phyloP scores from a whole-genome alignment of 106 monocot species.

The Phalaenopsis aphrodite region DNA sequence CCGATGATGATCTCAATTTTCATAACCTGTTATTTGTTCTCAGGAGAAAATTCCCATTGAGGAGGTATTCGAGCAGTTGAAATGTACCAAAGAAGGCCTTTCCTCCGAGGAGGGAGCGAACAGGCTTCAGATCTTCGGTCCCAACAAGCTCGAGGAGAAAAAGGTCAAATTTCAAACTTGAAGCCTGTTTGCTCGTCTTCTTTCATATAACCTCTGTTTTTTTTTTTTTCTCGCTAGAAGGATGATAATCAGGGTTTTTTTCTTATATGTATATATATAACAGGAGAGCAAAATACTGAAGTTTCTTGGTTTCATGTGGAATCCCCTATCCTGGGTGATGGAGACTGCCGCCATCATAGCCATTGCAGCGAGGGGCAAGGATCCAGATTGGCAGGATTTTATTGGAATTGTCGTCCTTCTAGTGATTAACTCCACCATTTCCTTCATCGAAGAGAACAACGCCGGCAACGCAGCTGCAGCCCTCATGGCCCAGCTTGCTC shows the following conservation, averaged over 20 bases:
- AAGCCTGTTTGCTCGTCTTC: not conserved
- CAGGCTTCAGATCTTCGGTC: slow-evolving; percentile 80
- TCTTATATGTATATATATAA: not conserved
- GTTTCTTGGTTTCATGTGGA: slow-evolving; percentile 99
- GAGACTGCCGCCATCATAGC: slow-evolving; percentile 99
- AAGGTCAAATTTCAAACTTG: slow-evolving; percentile 25
- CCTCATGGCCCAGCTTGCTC: slow-evolving; percentile 92
- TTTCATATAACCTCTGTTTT: too few relatives aligned
- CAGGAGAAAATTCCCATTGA: slow-evolving; percentile 88
- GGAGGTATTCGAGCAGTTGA: slow-evolving; percentile 92
- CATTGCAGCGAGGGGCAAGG: slow-evolving; percentile 69
- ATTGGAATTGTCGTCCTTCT: slow-evolving; percentile 86
- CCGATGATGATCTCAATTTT: not conserved
- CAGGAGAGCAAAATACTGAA: slow-evolving; percentile 95
- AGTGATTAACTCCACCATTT: slow-evolving; percentile 95
- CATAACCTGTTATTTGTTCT: not conserved
- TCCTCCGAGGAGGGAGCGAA: slow-evolving; percentile 49
- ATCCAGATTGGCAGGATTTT: slow-evolving; percentile 97
- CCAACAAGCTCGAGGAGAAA: slow-evolving; percentile 99
- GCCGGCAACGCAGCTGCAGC: slow-evolving; percentile 96
- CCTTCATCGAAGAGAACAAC: slow-evolving; percentile 98
- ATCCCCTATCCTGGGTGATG: slow-evolving; percentile 99
- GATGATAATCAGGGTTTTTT: not conserved
- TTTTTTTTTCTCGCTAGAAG: not conserved
- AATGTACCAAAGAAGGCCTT: slow-evolving; percentile 87